These are phyloP conservation scores for Zymoseptoria tritici DNA, from an alignment of 2,329 filamentous ascomycete species.

Conservation along the genomic window DNA sequence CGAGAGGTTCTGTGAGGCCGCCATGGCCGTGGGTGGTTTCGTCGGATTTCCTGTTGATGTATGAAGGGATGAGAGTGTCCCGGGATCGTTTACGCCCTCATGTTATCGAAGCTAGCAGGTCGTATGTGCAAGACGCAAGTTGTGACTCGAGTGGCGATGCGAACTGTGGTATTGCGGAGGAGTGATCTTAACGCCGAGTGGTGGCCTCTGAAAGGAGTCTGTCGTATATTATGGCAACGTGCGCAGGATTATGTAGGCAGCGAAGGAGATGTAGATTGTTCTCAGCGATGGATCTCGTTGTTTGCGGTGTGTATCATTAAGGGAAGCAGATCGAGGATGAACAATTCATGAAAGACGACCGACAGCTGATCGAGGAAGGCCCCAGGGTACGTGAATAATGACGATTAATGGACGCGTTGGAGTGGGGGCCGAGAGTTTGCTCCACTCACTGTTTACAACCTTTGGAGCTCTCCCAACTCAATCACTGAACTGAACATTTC, in stretches of 20 bases:
- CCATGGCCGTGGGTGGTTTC: conserved; percentile 11
- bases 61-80: background rate
- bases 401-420: too few relatives aligned
- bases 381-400: background rate
- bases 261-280: background rate
- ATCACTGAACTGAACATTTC: background rate
- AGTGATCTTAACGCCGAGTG: background rate
- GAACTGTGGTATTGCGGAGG: conserved; percentile 1
- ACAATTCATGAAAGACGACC: background rate
- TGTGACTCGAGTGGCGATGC: background rate
- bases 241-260: background rate
- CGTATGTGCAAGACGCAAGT: background rate
- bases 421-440: too few relatives aligned
- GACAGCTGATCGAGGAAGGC: background rate
- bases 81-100: background rate
- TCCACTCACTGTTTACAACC: too few relatives aligned
- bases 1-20: conserved; percentile 23
- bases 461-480: background rate
- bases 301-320: background rate
- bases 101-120: background rate
- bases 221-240: background rate
- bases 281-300: background rate
- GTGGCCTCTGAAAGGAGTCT: background rate
- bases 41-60: background rate
- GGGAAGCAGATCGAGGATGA: background rate